A percentile compares a stretch with the other conserved stretches of the same genome.
phyloP scores from a whole-genome alignment of 169 alveolate genomes.

The Babesia divergens region DNA sequence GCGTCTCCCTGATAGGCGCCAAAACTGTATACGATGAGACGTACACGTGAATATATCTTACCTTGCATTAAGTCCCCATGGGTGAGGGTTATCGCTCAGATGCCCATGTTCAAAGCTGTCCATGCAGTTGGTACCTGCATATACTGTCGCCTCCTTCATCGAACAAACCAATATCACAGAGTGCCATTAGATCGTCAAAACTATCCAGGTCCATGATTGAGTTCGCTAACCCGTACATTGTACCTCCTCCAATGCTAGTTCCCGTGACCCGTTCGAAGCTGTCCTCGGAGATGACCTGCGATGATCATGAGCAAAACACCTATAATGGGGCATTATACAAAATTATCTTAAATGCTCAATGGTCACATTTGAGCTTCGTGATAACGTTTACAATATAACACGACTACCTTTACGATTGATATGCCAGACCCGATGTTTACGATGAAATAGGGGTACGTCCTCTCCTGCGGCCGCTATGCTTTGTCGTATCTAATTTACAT shows the following conservation, averaged over 20 bases:
- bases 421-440: conserved; percentile 59
- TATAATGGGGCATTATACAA: no score
- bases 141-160: no score
- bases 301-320: neutral
- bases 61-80: conserved; percentile 20
- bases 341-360: neutral
- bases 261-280: conserved; percentile 42
- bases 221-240: conserved; percentile 28
- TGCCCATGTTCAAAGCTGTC: conserved; percentile 4
- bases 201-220: conserved; percentile 2
- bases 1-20: conserved; percentile 12
- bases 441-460: conserved; percentile 30
- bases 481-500: neutral
- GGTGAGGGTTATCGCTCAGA: neutral
- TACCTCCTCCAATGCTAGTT: conserved; percentile 53
- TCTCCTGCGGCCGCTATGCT: conserved; percentile 1
- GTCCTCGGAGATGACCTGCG: conserved; percentile 16
- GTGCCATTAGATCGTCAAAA: neutral
- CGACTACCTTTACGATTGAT: conserved; percentile 30
- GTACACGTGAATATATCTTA: neutral
- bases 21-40: conserved; percentile 6
- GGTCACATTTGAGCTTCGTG: neutral
- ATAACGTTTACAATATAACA: neutral
- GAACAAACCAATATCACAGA: conserved; percentile 6
- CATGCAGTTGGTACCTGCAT: conserved; percentile 22